Evolutionary conservation across 2,329 filamentous ascomycete species (phyloP).

Genomic region (Bipolaris victoriae): DNA sequence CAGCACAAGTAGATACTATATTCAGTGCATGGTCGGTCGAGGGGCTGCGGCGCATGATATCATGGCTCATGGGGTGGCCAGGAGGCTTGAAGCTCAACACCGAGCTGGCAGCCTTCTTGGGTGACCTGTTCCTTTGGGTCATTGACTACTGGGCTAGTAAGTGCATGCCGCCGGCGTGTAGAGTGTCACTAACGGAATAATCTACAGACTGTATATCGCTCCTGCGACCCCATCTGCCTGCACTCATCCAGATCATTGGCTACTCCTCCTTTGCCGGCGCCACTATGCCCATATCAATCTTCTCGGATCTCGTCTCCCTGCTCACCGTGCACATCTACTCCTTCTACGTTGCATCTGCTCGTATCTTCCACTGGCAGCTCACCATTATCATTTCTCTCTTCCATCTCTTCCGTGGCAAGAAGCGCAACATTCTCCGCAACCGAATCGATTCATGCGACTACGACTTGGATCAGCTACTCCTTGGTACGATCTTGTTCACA

Average conservation of each 20-base stretch:
- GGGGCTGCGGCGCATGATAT: constrained; percentile 85
- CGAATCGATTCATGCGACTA: constrained; percentile 99
- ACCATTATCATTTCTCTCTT: constrained; percentile 97
- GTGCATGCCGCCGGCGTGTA: constrained; percentile 27
- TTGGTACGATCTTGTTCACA: constrained; percentile 96
- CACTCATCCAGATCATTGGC: constrained; percentile 89
- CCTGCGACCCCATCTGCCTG: constrained; percentile 79
- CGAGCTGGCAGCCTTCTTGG: constrained; percentile 90
- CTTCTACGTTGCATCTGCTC: constrained; percentile 94
- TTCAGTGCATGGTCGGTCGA: constrained; percentile 85
- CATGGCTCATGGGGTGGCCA: constrained; percentile 88
- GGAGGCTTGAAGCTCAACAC: constrained; percentile 94
- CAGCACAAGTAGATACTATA: constrained; percentile 75
- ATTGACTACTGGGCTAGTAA: constrained; percentile 95
- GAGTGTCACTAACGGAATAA: constrained; percentile 11
- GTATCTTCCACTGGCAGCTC: constrained; percentile 98
- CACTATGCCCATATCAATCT: constrained; percentile 94
- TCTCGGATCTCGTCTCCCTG: constrained; percentile 89
- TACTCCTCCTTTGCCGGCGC: constrained; percentile 95
- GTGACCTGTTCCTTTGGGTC: constrained; percentile 96
- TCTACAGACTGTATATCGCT: constrained; percentile 72
- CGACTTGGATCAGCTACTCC: constrained; percentile 92
- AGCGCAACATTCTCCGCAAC: constrained; percentile 94
- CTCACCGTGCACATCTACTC: constrained; percentile 96
- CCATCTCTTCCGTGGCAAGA: constrained; percentile 96